phyloP scores from a whole-genome alignment of 1,139 yeast genomes.

The Debaryomycetaceae sp. region DNA sequence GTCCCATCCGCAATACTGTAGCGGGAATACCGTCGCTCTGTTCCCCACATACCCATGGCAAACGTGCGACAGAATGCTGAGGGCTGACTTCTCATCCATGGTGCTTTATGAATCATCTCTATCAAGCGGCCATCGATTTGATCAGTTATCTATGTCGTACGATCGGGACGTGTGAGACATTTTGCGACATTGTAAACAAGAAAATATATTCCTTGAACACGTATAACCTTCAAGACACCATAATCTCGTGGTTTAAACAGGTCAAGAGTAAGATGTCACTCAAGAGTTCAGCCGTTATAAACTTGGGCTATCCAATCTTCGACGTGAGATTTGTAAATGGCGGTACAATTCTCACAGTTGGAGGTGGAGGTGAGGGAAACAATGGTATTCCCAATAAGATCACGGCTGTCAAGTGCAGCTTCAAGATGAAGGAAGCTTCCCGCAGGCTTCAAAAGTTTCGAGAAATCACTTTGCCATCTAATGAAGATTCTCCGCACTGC shows the following conservation, averaged over 20 bases:
- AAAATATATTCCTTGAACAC: neutral
- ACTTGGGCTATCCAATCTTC: constrained; percentile 78
- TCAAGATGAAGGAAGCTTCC: constrained; percentile 46
- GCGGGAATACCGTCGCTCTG: constrained; percentile 74
- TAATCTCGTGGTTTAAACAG: neutral
- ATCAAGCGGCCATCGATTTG: too few species aligned
- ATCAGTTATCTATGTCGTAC: neutral
- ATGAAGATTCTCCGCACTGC: constrained; percentile 76
- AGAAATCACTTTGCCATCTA: constrained; percentile 57
- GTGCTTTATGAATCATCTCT: neutral
- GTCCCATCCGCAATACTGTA: constrained; percentile 79
- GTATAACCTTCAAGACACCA: neutral
- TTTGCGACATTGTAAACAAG: neutral
- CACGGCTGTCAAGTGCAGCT: constrained; percentile 62
- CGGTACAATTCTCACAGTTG: constrained; percentile 66
- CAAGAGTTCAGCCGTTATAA: constrained; percentile 38
- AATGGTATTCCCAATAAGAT: constrained; percentile 85
- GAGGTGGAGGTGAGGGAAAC: constrained; percentile 95
- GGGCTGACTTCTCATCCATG: constrained; percentile 3
- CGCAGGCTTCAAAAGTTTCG: constrained; percentile 58
- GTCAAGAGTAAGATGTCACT: constrained; percentile 21
- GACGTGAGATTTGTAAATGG: constrained; percentile 70
- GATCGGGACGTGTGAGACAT: neutral
- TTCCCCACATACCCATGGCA: constrained; percentile 88
- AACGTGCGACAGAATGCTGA: constrained; percentile 72